Base-by-base conservation (phyloP, 2,329 filamentous ascomycete species). In the Penicillium sp. region DNA sequence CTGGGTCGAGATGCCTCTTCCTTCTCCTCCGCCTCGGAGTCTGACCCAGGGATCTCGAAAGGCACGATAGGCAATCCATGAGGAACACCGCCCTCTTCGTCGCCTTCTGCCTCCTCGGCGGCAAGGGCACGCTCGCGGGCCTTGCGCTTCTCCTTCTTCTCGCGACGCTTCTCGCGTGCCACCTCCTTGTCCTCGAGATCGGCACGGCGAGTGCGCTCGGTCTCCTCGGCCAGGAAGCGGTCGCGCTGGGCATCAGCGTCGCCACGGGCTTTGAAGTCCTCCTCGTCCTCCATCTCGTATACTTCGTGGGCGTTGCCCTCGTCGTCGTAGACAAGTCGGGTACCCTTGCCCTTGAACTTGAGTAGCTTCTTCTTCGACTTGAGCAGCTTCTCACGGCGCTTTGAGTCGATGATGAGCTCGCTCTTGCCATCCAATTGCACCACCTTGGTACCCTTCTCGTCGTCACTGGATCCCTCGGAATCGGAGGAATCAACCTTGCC, bases 311-410 rank as follows among this genome's bases (percentile, higher is more conserved):
- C 84, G 64, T 91, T 89, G 69, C 93, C 94, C 35, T 97, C 92
- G 53, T 97, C 93, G 79, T 98, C 94, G 76, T 94, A 99, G 5
- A 97, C 85, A 8, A 97, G 81, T 75, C 95, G 96, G 44, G 87
- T 89, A 13, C 92, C 91, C 74, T 90, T 91, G 73, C 92, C 91
- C 82, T 93, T 96, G 82, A 92, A 91, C 75, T 96, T 95, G 73
- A 92, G 85, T 67, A 97, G 86, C 78, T 96, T 91, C 84, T 97
- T 97, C 84, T 97, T 98, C 22, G 91, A 96, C 73, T 90, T 90
- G 67, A 98, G 86, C n/a, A 97, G 86, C 81, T 97, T 98, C 80
- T 97, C 94, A 68, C 93, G 89, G 26, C 95, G 92, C 78, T 98
- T 96, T 13, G 93, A 97, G 81, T 99, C 95, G 65, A 99, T 88